Conservation (phyloP, 768 basidiomycete species). For the Podaxis carcinomalis region DNA sequence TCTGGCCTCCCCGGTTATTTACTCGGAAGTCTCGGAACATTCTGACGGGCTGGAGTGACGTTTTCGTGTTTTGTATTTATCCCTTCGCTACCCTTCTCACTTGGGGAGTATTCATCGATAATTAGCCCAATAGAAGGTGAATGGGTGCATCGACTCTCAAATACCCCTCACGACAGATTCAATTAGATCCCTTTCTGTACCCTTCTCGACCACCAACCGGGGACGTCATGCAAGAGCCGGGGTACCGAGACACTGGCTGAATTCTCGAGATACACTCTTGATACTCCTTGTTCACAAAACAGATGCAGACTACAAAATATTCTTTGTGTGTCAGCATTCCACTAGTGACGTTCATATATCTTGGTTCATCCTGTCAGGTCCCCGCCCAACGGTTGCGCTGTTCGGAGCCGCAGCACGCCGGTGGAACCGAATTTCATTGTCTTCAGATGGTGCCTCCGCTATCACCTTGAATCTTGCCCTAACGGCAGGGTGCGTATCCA, state of each 20-base stretch:
- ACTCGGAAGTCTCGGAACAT: constrained; percentile 2
- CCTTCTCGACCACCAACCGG: background rate
- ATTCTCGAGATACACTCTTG: background rate
- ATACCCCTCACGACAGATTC: background rate
- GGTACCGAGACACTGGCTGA: background rate
- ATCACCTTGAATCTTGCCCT: background rate
- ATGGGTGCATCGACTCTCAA: background rate
- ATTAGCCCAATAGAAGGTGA: background rate
- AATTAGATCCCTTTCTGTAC: background rate
- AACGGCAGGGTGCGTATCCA: background rate
- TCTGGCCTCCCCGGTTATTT: background rate
- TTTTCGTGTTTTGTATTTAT: background rate
- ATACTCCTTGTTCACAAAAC: background rate
- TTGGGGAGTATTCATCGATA: background rate
- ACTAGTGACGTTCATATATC: background rate
- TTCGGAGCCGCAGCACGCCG: background rate
- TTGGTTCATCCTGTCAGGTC: background rate
- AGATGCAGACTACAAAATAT: background rate
- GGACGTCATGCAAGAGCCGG: background rate
- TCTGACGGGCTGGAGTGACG: background rate
- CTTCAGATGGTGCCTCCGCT: background rate
- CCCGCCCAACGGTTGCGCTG: background rate
- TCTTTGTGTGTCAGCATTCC: background rate
- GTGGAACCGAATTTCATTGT: background rate
- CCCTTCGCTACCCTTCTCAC: background rate